Percentiles rank a stretch among this genome's conserved stretches.
Evolutionary conservation across 345 rosid species (phyloP).

Genomic region (Boechera divaricarpa): DNA sequence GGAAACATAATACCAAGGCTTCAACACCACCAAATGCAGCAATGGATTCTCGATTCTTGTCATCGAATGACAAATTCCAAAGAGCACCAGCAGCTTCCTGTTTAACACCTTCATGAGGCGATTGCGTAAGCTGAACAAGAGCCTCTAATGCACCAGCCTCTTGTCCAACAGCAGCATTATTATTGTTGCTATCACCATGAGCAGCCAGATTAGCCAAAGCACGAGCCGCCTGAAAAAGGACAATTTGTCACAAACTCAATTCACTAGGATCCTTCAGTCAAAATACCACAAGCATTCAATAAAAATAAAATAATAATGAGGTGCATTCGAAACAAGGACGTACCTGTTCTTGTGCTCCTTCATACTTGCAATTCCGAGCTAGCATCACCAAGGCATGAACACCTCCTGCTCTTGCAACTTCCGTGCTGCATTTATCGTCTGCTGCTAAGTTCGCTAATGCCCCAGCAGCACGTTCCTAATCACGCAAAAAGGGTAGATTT

Average conservation of each 20-base stretch:
- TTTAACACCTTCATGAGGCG: constrained; percentile 88
- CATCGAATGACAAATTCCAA: constrained; percentile 78
- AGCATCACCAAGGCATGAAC: constrained; percentile 77
- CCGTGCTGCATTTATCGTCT: constrained; percentile 77
- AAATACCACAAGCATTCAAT: constrained; percentile 2
- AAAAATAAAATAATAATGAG: neutral
- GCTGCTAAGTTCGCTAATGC: constrained; percentile 89
- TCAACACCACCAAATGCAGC: constrained; percentile 80
- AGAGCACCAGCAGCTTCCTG: constrained; percentile 91
- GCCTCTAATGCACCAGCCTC: constrained; percentile 87
- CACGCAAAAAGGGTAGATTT: constrained; percentile 9
- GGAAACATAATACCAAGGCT: constrained; percentile 63
- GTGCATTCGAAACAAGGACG: constrained; percentile 9
- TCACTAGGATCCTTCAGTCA: constrained; percentile 15
- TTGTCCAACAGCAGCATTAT: constrained; percentile 86
- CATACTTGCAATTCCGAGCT: constrained; percentile 69
- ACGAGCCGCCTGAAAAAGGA: constrained; percentile 71
- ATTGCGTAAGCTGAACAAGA: constrained; percentile 77
- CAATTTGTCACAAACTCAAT: constrained; percentile 2
- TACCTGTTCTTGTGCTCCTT: constrained; percentile 83
- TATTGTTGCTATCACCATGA: constrained; percentile 87
- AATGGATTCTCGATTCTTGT: constrained; percentile 78
- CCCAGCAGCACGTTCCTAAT: constrained; percentile 88
- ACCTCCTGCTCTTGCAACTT: constrained; percentile 77
- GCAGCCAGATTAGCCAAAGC: constrained; percentile 94